A percentile compares a stretch with the other conserved stretches of the same genome.
phyloP scores from a whole-genome alignment of 2,329 filamentous ascomycete genomes.

The Aspergillus oerlinghausenensis region DNA sequence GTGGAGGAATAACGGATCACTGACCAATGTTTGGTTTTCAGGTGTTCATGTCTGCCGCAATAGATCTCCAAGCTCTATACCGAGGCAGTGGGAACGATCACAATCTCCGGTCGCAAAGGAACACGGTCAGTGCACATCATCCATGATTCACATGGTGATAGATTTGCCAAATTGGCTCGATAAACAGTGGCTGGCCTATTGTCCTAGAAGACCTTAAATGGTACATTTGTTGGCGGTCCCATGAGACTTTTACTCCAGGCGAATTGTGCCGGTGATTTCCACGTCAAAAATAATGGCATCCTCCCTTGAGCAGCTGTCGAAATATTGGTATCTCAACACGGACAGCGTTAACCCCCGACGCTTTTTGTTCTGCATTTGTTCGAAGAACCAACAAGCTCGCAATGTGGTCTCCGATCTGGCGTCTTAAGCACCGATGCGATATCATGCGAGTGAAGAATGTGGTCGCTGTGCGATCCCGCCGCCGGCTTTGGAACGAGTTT shows the following conservation, averaged over 20 bases:
- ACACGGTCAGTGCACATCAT: neutral
- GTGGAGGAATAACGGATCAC: neutral
- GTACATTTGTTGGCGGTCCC: too few species aligned
- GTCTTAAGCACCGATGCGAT: neutral
- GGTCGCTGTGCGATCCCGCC: neutral
- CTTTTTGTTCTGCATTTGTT: too few species aligned
- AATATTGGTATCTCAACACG: too few species aligned
- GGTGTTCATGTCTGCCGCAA: neutral
- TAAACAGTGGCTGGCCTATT: too few species aligned
- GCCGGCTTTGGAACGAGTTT: neutral
- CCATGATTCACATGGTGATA: neutral
- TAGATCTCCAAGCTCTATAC: neutral
- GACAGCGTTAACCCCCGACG: too few species aligned
- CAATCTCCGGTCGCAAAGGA: neutral
- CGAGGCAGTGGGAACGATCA: neutral
- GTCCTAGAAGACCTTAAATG: too few species aligned
- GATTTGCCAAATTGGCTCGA: neutral
- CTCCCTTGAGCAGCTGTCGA: too few species aligned
- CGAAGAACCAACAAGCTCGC: neutral
- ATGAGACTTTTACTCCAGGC: too few species aligned
- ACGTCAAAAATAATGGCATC: neutral
- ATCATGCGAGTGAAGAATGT: neutral
- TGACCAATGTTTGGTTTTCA: neutral
- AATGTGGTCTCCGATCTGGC: neutral
- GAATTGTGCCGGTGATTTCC: neutral